Conservation (phyloP, 306 rosid genomes). For the Vicia faba region DNA sequence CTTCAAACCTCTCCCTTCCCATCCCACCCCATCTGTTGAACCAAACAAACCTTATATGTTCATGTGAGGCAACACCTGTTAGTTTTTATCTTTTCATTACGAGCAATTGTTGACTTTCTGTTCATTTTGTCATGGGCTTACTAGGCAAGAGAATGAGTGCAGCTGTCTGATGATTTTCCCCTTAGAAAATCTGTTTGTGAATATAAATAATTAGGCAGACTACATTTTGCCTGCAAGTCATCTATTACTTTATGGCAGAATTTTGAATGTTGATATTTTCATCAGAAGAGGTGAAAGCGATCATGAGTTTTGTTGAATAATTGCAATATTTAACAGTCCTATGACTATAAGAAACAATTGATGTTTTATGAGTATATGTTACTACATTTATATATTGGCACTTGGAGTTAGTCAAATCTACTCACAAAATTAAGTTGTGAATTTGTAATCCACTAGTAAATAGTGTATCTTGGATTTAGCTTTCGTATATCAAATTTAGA, state of each 20-base stretch:
- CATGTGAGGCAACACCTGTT: slow-evolving; percentile 7
- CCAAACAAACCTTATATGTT: neutral
- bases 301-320: slow-evolving; percentile 1
- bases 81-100: neutral
- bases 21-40: too few relatives aligned
- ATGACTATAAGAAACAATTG: slow-evolving; percentile 12
- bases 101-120: neutral
- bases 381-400: slow-evolving; percentile 4
- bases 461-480: neutral
- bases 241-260: too few relatives aligned
- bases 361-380: neutral
- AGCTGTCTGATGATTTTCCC: neutral
- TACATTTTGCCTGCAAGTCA: too few relatives aligned
- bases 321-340: neutral
- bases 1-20: too few relatives aligned
- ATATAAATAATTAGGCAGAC: neutral
- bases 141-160: slow-evolving; percentile 15
- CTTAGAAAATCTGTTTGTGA: slow-evolving; percentile 10
- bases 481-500: slow-evolving; percentile 12
- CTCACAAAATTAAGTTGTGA: slow-evolving; percentile 1
- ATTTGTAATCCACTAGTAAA: slow-evolving; percentile 15
- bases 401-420: neutral
- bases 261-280: too few relatives aligned
- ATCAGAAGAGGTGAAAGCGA: slow-evolving; percentile 30
- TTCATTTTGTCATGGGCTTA: neutral